Conservation (phyloP, 345 rosid genomes). For the Aquilaria sinensis region DNA sequence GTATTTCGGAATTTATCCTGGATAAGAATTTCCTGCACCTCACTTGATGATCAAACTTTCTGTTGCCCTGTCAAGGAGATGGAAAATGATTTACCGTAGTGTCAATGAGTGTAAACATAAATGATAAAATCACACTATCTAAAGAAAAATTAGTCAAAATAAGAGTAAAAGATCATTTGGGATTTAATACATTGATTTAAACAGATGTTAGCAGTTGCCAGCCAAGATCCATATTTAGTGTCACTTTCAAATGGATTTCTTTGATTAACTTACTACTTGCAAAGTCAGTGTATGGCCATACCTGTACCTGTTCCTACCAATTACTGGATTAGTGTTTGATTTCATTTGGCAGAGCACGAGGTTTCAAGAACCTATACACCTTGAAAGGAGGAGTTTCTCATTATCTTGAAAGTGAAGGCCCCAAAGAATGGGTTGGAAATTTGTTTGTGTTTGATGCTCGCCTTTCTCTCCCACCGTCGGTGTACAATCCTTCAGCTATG, state of each 20-base stretch:
- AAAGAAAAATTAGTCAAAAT: too few relatives aligned
- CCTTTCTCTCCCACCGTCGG: conserved; percentile 76
- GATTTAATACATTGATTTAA: too few relatives aligned
- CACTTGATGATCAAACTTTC: too few relatives aligned
- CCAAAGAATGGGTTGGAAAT: conserved; percentile 75
- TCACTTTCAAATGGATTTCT: background rate
- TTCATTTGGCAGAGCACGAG: conserved; percentile 52
- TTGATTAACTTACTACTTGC: conserved; percentile 3
- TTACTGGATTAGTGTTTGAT: conserved; percentile 8
- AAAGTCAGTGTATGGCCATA: background rate
- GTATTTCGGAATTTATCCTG: too few relatives aligned
- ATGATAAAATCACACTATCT: too few relatives aligned
- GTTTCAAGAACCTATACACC: conserved; percentile 74
- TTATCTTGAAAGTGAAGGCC: conserved; percentile 72
- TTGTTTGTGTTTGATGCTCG: conserved; percentile 87
- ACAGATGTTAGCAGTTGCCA: too few relatives aligned
- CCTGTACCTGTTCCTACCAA: background rate
- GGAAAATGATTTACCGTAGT: too few relatives aligned
- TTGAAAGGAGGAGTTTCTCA: conserved; percentile 84
- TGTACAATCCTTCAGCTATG: conserved; percentile 35
- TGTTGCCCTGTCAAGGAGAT: too few relatives aligned
- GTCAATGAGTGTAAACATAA: too few relatives aligned
- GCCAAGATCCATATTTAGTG: too few relatives aligned
- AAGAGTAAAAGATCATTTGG: too few relatives aligned
- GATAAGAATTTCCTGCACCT: too few relatives aligned